phyloP scores from a whole-genome alignment of 2,329 filamentous ascomycete species.

The Xylaria sp. region DNA sequence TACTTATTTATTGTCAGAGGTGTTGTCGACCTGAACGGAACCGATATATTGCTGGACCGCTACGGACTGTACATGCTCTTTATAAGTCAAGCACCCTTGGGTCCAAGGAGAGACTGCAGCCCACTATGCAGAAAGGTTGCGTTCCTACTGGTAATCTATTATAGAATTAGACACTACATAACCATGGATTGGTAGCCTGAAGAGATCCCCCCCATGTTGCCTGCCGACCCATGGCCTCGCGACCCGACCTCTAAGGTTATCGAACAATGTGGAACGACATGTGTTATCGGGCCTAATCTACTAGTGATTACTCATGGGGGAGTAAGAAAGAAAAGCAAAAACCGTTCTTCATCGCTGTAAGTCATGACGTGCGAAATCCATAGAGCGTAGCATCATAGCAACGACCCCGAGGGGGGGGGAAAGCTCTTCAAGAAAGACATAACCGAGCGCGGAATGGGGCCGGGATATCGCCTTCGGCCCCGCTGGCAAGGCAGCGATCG shows the following conservation, averaged over 20 bases:
- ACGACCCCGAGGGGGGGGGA: background rate
- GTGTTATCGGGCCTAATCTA: background rate
- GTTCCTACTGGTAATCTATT: background rate
- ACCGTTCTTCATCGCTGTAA: too few species aligned
- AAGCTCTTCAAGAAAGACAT: constrained; percentile 1
- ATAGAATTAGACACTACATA: background rate
- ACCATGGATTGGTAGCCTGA: background rate
- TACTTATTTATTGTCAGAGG: background rate
- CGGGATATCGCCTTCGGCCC: constrained; percentile 21
- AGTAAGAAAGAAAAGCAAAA: too few species aligned
- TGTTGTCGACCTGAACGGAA: background rate
- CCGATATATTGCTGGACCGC: background rate
- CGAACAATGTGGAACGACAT: background rate
- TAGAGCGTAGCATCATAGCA: background rate
- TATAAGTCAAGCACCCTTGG: too few species aligned
- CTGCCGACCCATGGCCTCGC: background rate
- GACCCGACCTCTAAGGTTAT: background rate
- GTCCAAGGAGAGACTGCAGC: background rate
- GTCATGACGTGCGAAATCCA: background rate
- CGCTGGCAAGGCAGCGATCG: constrained; percentile 15
- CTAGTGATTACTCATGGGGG: background rate
- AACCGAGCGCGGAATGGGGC: constrained; percentile 23
- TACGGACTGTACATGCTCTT: background rate
- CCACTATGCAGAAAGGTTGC: background rate
- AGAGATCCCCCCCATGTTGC: background rate